Evolutionary conservation across 2,329 filamentous ascomycete species (phyloP).

Genomic region (Clathrospora elynae): DNA sequence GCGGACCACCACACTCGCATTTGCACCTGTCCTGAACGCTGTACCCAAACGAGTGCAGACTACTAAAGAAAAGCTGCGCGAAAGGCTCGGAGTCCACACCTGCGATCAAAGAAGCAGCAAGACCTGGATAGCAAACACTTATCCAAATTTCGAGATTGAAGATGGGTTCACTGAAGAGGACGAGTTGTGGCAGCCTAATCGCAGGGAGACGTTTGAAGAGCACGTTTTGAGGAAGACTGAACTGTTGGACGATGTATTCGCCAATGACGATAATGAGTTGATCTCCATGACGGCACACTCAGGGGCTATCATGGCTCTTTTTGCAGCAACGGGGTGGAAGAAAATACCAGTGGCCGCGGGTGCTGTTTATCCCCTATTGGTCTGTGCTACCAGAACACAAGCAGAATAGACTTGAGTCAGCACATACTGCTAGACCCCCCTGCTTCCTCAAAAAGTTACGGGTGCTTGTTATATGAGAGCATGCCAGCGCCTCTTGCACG

Average conservation of each 20-base stretch:
- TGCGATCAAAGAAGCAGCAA: conserved; percentile 64
- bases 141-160: conserved; percentile 61
- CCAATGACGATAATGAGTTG: conserved; percentile 48
- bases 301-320: conserved; percentile 58
- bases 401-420: no score
- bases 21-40: conserved; percentile 53
- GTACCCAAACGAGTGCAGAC: conserved; percentile 45
- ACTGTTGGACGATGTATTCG: conserved; percentile 58
- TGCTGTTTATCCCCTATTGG: conserved; percentile 20
- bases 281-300: conserved; percentile 61
- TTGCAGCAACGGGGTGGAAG: conserved; percentile 55
- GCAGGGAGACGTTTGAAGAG: conserved; percentile 14
- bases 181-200: conserved; percentile 53
- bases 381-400: conserved; percentile 5
- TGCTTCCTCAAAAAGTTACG: no score
- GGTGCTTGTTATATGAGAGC: no score
- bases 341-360: conserved; percentile 20
- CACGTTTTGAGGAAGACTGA: conserved; percentile 11
- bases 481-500: no score
- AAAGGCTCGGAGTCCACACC: conserved; percentile 67
- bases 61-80: conserved; percentile 66
- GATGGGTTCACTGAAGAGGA: conserved; percentile 62
- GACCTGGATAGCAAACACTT: conserved; percentile 56
- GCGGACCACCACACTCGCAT: conserved; percentile 65
- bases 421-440: no score